Evolutionary conservation across 768 basidiomycete species (phyloP).

Genomic region (Ephemerocybe angulata): DNA sequence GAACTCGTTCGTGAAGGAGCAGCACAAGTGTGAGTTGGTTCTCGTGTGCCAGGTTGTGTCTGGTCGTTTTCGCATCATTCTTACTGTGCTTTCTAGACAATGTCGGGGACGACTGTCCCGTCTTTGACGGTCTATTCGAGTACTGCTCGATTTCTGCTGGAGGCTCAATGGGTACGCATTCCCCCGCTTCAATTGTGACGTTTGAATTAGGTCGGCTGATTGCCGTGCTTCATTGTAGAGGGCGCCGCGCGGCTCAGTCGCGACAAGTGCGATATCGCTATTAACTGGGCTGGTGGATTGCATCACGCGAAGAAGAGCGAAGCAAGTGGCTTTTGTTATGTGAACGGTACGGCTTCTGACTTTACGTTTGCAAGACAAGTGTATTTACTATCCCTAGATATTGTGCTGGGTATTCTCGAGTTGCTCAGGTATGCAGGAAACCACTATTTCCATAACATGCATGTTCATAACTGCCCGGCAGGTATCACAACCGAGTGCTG

Average conservation of each 20-base stretch:
- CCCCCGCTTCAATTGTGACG: background rate
- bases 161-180: constrained; percentile 95
- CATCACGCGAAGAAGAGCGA: constrained; percentile 99
- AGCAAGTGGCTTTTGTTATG: constrained; percentile 98
- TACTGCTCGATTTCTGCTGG: constrained; percentile 99
- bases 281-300: constrained; percentile 98
- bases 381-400: constrained; percentile 54
- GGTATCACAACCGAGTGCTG: constrained; percentile 90
- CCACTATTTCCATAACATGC: background rate
- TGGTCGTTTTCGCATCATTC: too few relatives aligned
- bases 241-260: constrained; percentile 92
- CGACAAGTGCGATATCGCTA: constrained; percentile 97
- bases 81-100: constrained; percentile 59
- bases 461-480: constrained; percentile 24
- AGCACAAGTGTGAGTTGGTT: constrained; percentile 93
- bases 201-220: constrained; percentile 3
- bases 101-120: constrained; percentile 97
- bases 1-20: constrained; percentile 89
- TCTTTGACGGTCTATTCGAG: constrained; percentile 97
- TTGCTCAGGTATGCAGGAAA: constrained; percentile 60
- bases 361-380: background rate
- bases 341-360: constrained; percentile 65
- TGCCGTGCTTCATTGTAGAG: constrained; percentile 51
- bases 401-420: constrained; percentile 95
- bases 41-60: too few relatives aligned